Evolutionary conservation across 805 yeast genomes (phyloP), one percentile per base, ranked within the genome.

Genomic region (Barnettozyma botsteinii): DNA sequence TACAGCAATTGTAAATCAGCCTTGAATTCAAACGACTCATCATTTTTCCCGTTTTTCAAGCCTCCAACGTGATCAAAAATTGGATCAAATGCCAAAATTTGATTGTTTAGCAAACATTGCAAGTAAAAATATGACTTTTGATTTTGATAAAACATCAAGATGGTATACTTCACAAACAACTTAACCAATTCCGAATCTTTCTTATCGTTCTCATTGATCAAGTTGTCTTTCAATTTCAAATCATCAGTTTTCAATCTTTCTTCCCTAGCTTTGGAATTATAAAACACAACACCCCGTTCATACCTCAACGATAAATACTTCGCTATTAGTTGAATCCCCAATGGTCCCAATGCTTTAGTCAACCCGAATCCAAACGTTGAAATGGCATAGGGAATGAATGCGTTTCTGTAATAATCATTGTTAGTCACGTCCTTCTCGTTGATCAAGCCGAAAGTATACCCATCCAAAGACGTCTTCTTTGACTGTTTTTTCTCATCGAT

Each of bases 41-140:
- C 6, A 24, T 9, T 15, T 7, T 8, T 17, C 28, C 23, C 28
- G 17, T 17, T 26, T 13, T 30, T 7, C 13, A 13, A n/a, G 12
- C 55, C 48, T 8, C 56, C 51, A 27, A 79, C 58, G 42, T 79
- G 72, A 53, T 83, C 89, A 49, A 72, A 59, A 40, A 84, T 67
- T 1, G 94, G 93, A 56, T 73, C 73, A 43, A 73, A 73, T 18
- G 84, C 82, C 5, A 79, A 70, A 13, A 81, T 41, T 15, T 55
- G 57, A n/a, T 48, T 43, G 29, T 42, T 52, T 19, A 54, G 26
- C 3, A 51, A 24, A 22, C 40, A 41, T 24, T 46, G 46, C 10
- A 54, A 28, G 17, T 45, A 41, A 10, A 32, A 26, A 26, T 41
- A 51, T 1, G 57, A 47, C 29, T 50, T 49, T 15, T 41, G 47